Base-by-base conservation (phyloP, 345 rosid species). In the Populus tremula region DNA sequence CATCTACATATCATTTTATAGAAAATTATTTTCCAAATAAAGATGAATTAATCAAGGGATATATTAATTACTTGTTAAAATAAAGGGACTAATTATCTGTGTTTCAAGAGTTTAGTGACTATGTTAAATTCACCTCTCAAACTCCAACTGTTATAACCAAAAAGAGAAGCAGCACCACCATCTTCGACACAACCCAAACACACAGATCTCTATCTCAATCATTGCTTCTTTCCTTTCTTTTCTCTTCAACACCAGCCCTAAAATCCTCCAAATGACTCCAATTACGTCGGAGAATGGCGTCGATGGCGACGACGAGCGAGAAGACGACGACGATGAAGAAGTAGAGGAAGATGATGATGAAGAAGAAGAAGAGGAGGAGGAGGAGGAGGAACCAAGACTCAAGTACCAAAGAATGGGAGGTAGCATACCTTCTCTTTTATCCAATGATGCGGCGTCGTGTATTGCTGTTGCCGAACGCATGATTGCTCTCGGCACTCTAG, bases 351-450 rank as follows among this genome's bases (percentile, higher is more conserved):
- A 75, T 1, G 83, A 71, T 0, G 83, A 50, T 0, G 76, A 64
- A 1, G 76, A 76, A 0, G 83, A 80, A 0, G 77, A 81, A 0
- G 99, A 85, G 1, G 94, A 85, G 0, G 97, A 93, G 3, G 91
- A 83, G 0, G 98, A 96, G 66, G 99, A 93, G 39, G 98, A 94
- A 87, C 98, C 99, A 70, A 89, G 95, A 50, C 86, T 96, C 35
- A 96, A 96, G 89, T 96, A 96, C 80, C 99, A 96, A 83, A 86
- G 99, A 72, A 92, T 96, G 97, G 94, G 97, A 61, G 97, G 98
- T 0, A 96, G 93, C 88, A 87, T 96, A 41, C 99, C 97, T 63
- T 59, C 89, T 54, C 85, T 96, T 73, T 86, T 96, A n/a, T 85
- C 97, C 33, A 90, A 84, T 82, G 97, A 94, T 43, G 97, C 97